Conservation (phyloP, 441 rosid species). For the Hura crepitans region DNA sequence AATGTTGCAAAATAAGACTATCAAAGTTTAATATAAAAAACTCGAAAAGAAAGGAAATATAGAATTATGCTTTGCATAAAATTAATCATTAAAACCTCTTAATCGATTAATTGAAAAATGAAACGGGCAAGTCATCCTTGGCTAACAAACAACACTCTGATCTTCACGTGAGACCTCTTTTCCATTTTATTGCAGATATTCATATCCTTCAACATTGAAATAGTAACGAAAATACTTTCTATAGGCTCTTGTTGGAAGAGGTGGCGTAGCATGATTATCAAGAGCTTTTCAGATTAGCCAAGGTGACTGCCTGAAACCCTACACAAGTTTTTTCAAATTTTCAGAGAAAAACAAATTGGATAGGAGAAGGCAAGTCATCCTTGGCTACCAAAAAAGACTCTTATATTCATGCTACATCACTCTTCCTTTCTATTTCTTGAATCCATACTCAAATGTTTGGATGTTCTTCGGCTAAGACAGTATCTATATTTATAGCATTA, state of each 20-base stretch:
- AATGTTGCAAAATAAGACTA: too few species aligned
- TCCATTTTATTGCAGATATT: background rate
- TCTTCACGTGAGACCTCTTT: constrained; percentile 17
- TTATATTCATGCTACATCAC: constrained; percentile 6
- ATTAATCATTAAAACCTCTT: too few species aligned
- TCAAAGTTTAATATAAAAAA: too few species aligned
- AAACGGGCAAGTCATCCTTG: constrained; percentile 26
- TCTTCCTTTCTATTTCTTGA: background rate
- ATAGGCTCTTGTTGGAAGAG: constrained; percentile 3
- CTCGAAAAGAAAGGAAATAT: too few species aligned
- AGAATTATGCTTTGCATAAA: too few species aligned
- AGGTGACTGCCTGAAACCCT: constrained; percentile 22
- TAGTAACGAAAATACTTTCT: too few species aligned
- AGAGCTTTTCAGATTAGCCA: constrained; percentile 24
- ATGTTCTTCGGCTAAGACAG: too few species aligned
- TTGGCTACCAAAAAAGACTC: constrained; percentile 19
- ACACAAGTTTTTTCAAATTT: background rate
- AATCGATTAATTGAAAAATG: too few species aligned
- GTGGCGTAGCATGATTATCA: constrained; percentile 14
- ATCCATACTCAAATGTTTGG: background rate
- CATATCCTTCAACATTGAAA: too few species aligned
- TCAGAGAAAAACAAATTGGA: background rate
- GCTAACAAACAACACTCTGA: constrained; percentile 20
- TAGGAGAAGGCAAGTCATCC: constrained; percentile 18
- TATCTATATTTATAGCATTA: constrained; percentile 5